Conservation (phyloP, 2,329 filamentous ascomycete species). For the Aspergillaceae sp. region DNA sequence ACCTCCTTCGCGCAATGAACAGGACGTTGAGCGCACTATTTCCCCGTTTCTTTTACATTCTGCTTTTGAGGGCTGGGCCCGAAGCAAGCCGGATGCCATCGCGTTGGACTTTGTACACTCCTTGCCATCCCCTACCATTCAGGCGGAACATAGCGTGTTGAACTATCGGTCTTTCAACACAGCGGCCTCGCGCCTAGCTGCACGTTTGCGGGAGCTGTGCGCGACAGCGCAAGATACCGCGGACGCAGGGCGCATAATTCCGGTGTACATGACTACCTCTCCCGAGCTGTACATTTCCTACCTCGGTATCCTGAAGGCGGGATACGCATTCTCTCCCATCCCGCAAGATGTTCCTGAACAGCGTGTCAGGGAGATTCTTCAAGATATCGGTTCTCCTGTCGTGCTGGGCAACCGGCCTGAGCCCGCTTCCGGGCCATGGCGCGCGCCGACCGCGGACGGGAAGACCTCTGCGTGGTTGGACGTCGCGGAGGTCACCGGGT, state of each 20-base stretch:
- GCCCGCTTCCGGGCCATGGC: conserved; percentile 7
- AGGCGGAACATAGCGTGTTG: conserved; percentile 16
- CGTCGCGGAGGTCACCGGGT: conserved; percentile 13
- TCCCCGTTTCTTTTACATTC: conserved; percentile 15
- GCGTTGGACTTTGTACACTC: conserved; percentile 22
- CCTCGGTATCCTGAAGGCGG: conserved; percentile 29
- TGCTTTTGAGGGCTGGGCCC: conserved; percentile 20
- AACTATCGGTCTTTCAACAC: conserved; percentile 17
- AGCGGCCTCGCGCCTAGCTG: conserved; percentile 15
- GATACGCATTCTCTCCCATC: conserved; percentile 31
- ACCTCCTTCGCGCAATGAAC: conserved; percentile 10
- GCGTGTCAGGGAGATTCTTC: conserved; percentile 19
- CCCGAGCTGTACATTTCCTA: conserved; percentile 33
- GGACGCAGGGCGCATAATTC: conserved; percentile 14
- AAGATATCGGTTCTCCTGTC: conserved; percentile 18
- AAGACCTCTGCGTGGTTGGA: conserved; percentile 12
- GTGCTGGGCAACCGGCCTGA: conserved; percentile 14
- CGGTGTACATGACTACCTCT: conserved; percentile 22
- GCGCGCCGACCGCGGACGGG: neutral
- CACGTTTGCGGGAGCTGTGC: conserved; percentile 10
- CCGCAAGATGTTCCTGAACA: conserved; percentile 27
- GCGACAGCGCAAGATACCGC: neutral
- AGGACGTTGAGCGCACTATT: conserved; percentile 1
- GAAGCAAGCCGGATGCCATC: conserved; percentile 12
- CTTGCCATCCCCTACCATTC: conserved; percentile 8